These are phyloP conservation scores for Trifolium dubium DNA, from an alignment of 306 rosid species.

Conservation along the genomic window DNA sequence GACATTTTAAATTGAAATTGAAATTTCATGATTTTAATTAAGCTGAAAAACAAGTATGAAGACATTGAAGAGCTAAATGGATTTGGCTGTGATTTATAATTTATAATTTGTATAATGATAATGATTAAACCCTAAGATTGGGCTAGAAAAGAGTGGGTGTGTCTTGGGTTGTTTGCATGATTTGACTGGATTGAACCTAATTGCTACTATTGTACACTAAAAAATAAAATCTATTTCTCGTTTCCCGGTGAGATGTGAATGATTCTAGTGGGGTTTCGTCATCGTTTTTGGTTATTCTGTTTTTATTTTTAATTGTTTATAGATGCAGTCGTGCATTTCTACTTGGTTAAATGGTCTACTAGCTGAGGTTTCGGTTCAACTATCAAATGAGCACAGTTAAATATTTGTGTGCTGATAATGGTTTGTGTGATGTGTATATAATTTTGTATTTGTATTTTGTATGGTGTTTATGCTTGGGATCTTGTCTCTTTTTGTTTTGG, in stretches of 20 bases:
- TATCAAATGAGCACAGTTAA: conserved; percentile 14
- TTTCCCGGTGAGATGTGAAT: conserved; percentile 2
- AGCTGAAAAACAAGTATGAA: background rate
- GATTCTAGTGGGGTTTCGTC: too few relatives aligned
- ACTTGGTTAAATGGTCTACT: conserved; percentile 15
- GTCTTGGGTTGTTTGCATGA: background rate
- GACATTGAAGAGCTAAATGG: conserved; percentile 13
- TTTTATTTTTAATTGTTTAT: too few relatives aligned
- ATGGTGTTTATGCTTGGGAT: background rate
- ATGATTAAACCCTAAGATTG: background rate
- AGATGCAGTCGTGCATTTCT: background rate
- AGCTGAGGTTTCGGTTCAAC: conserved; percentile 33
- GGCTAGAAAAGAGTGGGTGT: background rate
- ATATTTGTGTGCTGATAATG: background rate
- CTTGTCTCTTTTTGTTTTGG: background rate
- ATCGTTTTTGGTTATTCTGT: too few relatives aligned
- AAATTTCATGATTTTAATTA: conserved; percentile 42
- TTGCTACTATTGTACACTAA: background rate
- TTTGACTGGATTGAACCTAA: conserved; percentile 3
- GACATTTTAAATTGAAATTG: conserved; percentile 38
- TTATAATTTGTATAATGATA: conserved; percentile 4
- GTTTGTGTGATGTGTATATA: background rate
- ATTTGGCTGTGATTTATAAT: conserved; percentile 3
- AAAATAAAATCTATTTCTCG: background rate
- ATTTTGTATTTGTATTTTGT: too few relatives aligned